Percentiles rank a stretch among this genome's conserved stretches.
These are phyloP conservation scores for Fraxinus latifolia DNA, from an alignment of 305 asterid genomes.

Conservation along the genomic window DNA sequence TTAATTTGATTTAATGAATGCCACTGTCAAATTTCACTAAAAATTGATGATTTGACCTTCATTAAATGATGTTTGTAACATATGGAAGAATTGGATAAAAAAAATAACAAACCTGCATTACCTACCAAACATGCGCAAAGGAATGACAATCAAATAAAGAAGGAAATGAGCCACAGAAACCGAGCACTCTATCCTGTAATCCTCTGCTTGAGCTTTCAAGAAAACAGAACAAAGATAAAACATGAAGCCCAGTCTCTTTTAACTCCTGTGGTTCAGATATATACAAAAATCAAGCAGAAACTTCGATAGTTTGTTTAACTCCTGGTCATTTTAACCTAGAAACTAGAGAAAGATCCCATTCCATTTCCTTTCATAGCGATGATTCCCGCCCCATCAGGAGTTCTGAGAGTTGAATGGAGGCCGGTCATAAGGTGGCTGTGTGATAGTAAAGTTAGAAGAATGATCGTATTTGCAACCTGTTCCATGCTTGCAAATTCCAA, in stretches of 20 bases:
- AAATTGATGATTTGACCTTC: no score
- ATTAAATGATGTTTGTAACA: no score
- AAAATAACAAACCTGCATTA: no score
- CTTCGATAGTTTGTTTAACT: background rate
- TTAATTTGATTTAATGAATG: no score
- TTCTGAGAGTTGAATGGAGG: background rate
- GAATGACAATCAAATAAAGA: no score
- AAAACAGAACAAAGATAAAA: background rate
- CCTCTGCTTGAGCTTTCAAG: background rate
- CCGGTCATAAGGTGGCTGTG: background rate
- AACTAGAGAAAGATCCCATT: slow-evolving; percentile 20
- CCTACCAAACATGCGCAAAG: no score
- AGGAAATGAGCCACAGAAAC: background rate
- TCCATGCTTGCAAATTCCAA: slow-evolving; percentile 51
- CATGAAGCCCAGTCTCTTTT: background rate
- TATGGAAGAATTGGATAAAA: no score
- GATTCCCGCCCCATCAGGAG: slow-evolving; percentile 24
- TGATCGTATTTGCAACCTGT: slow-evolving; percentile 49
- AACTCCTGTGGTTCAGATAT: background rate
- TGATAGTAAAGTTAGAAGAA: slow-evolving; percentile 29
- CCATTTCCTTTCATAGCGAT: slow-evolving; percentile 27
- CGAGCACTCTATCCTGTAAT: background rate
- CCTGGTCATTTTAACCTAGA: background rate
- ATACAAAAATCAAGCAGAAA: background rate
- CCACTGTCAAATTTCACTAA: no score